phyloP scores from a whole-genome alignment of 306 rosid species.

The Cucurbita maxima region DNA sequence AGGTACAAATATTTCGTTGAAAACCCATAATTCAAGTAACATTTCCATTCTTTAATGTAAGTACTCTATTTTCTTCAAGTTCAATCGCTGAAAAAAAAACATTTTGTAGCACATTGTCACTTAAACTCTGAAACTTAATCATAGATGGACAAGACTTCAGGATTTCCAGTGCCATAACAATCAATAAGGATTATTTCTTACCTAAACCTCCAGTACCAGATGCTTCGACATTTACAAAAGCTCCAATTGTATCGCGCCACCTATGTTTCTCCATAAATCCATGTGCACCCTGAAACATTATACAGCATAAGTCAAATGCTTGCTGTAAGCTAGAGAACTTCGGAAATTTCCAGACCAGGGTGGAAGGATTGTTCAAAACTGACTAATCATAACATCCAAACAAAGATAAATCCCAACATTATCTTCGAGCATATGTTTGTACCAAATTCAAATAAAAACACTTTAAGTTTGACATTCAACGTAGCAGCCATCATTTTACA shows the following conservation, averaged over 20 bases:
- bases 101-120: neutral
- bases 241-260: conserved; percentile 87
- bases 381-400: neutral
- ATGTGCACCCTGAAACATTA: conserved; percentile 58
- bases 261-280: conserved; percentile 90
- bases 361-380: neutral
- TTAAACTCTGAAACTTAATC: neutral
- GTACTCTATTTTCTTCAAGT: neutral
- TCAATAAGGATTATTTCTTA: conserved; percentile 21
- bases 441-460: neutral
- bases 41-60: neutral
- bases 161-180: neutral
- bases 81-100: neutral
- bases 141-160: neutral
- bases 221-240: conserved; percentile 85
- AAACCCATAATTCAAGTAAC: neutral
- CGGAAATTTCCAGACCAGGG: conserved; percentile 3
- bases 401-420: neutral
- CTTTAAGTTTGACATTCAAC: neutral
- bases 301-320: conserved; percentile 18
- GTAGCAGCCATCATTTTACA: neutral
- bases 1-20: neutral
- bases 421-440: neutral
- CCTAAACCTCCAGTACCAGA: conserved; percentile 87
- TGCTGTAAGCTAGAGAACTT: conserved; percentile 13